Conservation (phyloP, 257 asterid genomes). For the Penstemon eatonii region DNA sequence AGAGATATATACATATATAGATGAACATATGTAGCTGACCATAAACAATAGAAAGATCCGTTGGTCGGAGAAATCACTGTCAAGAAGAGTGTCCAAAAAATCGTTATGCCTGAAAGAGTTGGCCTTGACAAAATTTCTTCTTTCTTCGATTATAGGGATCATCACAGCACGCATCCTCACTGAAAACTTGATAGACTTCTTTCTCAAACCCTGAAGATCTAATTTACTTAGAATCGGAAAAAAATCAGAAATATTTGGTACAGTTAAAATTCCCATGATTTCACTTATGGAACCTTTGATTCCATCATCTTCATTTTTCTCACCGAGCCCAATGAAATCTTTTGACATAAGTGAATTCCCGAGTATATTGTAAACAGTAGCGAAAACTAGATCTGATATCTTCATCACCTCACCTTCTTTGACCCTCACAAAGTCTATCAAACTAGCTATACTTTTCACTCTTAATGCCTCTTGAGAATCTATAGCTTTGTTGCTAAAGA, state of each 20-base stretch:
- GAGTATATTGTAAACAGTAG: conserved; percentile 19
- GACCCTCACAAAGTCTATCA: conserved; percentile 6
- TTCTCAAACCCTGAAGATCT: neutral
- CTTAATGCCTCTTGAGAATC: conserved; percentile 14
- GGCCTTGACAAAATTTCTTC: neutral
- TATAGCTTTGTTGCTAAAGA: conserved; percentile 16
- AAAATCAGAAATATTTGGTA: neutral
- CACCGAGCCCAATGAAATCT: conserved; percentile 17
- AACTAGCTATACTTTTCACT: conserved; percentile 4
- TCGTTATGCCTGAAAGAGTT: neutral
- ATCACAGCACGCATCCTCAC: neutral
- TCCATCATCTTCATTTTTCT: conserved; percentile 12
- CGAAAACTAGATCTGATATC: conserved; percentile 17
- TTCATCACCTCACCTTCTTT: conserved; percentile 21
- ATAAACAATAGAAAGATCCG: conserved; percentile 36
- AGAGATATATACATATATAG: too few relatives aligned
- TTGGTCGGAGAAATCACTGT: conserved; percentile 31
- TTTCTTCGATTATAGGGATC: too few relatives aligned
- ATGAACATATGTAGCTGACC: conserved; percentile 36
- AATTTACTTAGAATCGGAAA: neutral
- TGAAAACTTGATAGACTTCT: neutral
- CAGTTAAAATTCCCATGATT: neutral
- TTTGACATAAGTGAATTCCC: conserved; percentile 18
- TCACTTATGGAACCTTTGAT: conserved; percentile 21
- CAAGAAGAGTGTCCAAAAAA: conserved; percentile 33